Evolutionary conservation across 371 early-diverging fungal species (phyloP).

Genomic region (Mortierella sp.): DNA sequence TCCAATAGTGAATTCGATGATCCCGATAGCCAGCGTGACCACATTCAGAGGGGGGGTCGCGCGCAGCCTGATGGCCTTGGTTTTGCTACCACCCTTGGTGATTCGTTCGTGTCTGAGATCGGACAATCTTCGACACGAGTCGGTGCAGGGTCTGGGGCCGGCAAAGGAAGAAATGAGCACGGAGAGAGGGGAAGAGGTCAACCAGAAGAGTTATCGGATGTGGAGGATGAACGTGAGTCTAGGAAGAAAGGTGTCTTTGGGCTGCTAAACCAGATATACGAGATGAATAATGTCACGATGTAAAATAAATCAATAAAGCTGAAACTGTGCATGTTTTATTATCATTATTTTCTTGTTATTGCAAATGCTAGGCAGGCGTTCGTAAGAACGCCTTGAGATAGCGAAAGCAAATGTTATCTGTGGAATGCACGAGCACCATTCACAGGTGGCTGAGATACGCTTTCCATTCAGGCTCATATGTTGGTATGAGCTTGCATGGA

Average conservation of each 20-base stretch:
- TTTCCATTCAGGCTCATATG: background rate
- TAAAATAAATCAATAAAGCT: slow-evolving; percentile 1
- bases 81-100: slow-evolving; percentile 32
- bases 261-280: slow-evolving; percentile 72
- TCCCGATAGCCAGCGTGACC: background rate
- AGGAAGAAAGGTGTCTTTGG: slow-evolving; percentile 64
- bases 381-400: no score
- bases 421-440: no score
- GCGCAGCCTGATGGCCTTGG: background rate
- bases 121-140: slow-evolving; percentile 22
- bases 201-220: slow-evolving; percentile 16
- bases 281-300: slow-evolving; percentile 62
- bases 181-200: slow-evolving; percentile 11
- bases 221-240: slow-evolving; percentile 57
- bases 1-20: slow-evolving; percentile 25
- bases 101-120: slow-evolving; percentile 53
- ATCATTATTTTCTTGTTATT: background rate
- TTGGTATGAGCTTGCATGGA: background rate
- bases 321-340: background rate
- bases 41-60: background rate
- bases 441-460: background rate
- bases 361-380: background rate
- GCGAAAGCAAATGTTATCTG: no score
- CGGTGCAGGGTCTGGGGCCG: background rate
- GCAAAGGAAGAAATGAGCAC: background rate